phyloP scores from a whole-genome alignment of 2,329 filamentous ascomycete species.

The Mollisiaceae sp. region DNA sequence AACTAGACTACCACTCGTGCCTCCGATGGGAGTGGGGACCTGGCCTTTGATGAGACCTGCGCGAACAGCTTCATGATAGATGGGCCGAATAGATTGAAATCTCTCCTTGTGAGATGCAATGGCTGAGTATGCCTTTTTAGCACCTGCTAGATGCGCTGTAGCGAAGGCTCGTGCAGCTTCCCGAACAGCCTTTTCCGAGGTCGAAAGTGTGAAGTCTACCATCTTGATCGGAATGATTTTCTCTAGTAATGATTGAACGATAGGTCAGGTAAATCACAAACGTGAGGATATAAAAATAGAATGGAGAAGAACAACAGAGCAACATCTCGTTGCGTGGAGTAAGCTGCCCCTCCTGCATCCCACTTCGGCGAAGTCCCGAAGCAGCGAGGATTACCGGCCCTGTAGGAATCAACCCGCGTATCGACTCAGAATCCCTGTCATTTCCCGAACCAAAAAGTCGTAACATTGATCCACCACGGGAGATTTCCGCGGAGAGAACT shows the following conservation, averaged over 20 bases:
- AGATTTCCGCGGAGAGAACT: background rate
- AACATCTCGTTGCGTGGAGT: background rate
- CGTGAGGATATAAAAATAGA: background rate
- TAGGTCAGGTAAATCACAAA: background rate
- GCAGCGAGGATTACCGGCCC: background rate
- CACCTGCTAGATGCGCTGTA: constrained; percentile 5
- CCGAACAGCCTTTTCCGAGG: constrained; percentile 33
- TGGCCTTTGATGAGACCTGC: constrained; percentile 53
- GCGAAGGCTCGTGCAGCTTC: constrained; percentile 35
- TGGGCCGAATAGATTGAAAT: constrained; percentile 52
- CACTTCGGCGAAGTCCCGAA: background rate
- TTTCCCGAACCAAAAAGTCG: background rate
- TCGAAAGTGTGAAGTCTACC: constrained; percentile 41
- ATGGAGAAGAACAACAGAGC: too few relatives aligned
- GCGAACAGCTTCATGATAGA: constrained; percentile 50
- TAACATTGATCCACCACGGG: background rate
- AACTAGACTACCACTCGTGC: constrained; percentile 48
- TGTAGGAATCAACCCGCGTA: constrained; percentile 3
- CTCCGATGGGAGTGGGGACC: constrained; percentile 51
- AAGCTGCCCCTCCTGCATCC: background rate
- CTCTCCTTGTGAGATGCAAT: constrained; percentile 38
- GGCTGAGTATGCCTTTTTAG: constrained; percentile 3
- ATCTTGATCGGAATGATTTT: background rate
- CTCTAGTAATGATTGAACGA: background rate
- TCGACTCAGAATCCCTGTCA: background rate